These are phyloP conservation scores for Neurospora hispaniola DNA, from an alignment of 495 filamentous ascomycete species.

Conservation along the genomic window DNA sequence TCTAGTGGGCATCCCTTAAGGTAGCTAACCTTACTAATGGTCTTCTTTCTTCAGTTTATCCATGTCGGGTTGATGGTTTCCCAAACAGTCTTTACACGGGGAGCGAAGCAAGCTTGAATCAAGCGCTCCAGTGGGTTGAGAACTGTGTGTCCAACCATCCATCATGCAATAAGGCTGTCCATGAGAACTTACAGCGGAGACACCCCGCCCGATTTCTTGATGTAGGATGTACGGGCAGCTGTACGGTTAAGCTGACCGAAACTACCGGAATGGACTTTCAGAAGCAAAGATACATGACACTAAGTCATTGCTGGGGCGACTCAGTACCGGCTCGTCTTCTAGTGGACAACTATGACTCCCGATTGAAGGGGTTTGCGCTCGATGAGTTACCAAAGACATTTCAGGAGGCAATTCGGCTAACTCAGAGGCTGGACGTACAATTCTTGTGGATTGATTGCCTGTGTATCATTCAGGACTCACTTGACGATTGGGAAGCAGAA, in stretches of 20 bases:
- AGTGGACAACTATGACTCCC: not conserved
- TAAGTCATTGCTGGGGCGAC: not conserved
- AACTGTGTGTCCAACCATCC: not conserved
- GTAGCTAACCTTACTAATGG: not conserved
- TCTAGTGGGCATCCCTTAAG: not conserved
- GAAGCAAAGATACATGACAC: not conserved
- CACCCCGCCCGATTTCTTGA: not conserved
- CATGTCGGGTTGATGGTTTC: rapidly evolving
- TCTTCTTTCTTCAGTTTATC: not conserved
- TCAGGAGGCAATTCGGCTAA: not conserved
- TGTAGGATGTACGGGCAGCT: not conserved
- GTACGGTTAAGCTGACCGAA: not conserved
- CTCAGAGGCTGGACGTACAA: not conserved
- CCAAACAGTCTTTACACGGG: not conserved
- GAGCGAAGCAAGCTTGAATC: not conserved
- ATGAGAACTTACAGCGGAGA: not conserved
- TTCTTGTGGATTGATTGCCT: not conserved
- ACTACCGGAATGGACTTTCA: not conserved
- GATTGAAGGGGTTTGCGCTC: not conserved
- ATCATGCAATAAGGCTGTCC: not conserved
- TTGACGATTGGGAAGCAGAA: not conserved
- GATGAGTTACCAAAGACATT: not conserved
- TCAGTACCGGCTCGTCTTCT: not conserved
- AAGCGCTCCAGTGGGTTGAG: not conserved
- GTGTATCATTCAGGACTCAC: not conserved